Base-by-base conservation (phyloP, 1,139 yeast species). In the Kodamaea ohmeri region DNA sequence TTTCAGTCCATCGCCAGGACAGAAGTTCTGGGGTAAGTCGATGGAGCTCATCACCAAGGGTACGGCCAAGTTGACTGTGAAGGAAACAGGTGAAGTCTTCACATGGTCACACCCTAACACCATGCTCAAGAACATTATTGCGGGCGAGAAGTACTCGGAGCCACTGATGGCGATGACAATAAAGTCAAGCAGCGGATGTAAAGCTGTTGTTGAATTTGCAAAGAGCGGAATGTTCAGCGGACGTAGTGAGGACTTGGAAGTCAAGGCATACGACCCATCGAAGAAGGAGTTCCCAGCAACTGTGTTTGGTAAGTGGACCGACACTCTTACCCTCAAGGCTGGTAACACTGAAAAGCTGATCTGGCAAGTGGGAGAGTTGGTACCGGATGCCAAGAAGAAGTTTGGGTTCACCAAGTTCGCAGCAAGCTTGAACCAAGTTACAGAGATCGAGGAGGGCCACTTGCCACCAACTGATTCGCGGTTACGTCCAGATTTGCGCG, bases 101-200 rank as follows among this genome's bases (percentile, higher is more conserved):
- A 76, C 79, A 43, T 92, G 95, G 92, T 58, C 67, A 14, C 92
- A 83, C 49, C 97, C 98, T 7, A 78, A 86, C 1, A 80, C 95
- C 0, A 72, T 87, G 55, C 65, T 92, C 53, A 83, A 92, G 51
- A 90, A 90, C 54, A 73, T 92, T 38, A 81, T 92, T 53, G 96
- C 97, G 3, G 98, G 98, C 21, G 97, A 92, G 52, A 85, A 88
- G 58, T 92, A 89, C 58, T 71, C 88, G n/a, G 98, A 92, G 56
- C 98, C 98, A 2, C 70, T 75, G 2, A 83, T 88, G 7, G 61
- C 80, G 2, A 70, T 88, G 46, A 78, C 83, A 0, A 71, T 92
- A 4, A 75, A 76, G 36, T 78, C 92, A 3, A 76, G 88, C 2
- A 67, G 65, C 13, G 95, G 95, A 0, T 71, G 73, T 34, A 76